phyloP scores from a whole-genome alignment of 345 rosid genomes.

The Murraya paniculata region DNA sequence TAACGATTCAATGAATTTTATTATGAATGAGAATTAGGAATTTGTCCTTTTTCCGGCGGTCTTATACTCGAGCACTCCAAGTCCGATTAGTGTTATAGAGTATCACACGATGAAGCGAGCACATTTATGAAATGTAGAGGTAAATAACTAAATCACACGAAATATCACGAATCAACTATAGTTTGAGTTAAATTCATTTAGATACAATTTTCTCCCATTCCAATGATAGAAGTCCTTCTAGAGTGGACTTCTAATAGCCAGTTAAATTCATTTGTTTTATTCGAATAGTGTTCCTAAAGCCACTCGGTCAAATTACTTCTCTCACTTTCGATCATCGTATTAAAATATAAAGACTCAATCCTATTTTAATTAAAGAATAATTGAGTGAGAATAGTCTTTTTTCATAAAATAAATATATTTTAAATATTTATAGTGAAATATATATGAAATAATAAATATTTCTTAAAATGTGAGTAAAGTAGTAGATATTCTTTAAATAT shows the following conservation, averaged over 20 bases:
- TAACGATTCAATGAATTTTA: background rate
- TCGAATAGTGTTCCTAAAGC: too few relatives aligned
- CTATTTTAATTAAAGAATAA: too few relatives aligned
- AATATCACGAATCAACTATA: background rate
- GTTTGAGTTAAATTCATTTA: background rate
- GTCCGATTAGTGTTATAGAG: background rate
- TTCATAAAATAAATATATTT: too few relatives aligned
- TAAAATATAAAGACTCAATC: rapidly evolving
- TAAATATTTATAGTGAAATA: too few relatives aligned
- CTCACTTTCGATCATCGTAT: rapidly evolving
- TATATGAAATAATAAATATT: too few relatives aligned
- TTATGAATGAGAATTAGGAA: background rate
- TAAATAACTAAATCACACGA: background rate
- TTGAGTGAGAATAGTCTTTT: too few relatives aligned
- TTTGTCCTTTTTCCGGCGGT: background rate
- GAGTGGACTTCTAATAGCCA: too few relatives aligned
- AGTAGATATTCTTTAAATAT: rapidly evolving
- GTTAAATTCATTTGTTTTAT: too few relatives aligned
- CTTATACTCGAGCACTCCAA: background rate
- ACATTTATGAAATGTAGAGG: background rate
- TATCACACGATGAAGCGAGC: background rate
- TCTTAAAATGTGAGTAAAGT: too few relatives aligned
- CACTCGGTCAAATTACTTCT: rapidly evolving
- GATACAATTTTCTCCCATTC: too few relatives aligned
- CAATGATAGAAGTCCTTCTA: too few relatives aligned